phyloP scores from a whole-genome alignment of 805 yeast genomes.

The Saturnispora sekii region DNA sequence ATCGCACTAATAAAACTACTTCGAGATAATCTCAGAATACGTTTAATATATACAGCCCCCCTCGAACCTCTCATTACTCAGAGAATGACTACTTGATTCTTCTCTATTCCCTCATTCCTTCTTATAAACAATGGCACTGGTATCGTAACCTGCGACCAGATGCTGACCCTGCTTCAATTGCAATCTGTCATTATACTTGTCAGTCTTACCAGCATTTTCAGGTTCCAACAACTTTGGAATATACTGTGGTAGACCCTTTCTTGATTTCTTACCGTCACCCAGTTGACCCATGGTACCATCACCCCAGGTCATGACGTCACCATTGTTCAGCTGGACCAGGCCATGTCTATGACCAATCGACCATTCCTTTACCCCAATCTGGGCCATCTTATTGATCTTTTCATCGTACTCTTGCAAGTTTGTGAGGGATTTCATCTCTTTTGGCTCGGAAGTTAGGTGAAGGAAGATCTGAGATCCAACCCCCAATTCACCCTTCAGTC shows the following conservation, averaged over 20 bases:
- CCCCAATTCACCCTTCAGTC: constrained; percentile 81
- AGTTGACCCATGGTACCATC: constrained; percentile 74
- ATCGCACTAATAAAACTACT: no score
- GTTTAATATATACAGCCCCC: no score
- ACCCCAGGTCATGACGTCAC: constrained; percentile 75
- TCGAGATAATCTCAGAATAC: no score
- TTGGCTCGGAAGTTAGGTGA: constrained; percentile 65
- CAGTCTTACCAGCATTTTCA: constrained; percentile 1
- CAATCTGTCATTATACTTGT: background rate
- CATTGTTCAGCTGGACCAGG: constrained; percentile 48
- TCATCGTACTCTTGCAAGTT: constrained; percentile 50
- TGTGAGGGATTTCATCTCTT: constrained; percentile 40
- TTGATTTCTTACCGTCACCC: constrained; percentile 69
- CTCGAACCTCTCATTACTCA: background rate
- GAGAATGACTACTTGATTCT: background rate
- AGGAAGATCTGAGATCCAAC: constrained; percentile 47
- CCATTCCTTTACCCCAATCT: constrained; percentile 42
- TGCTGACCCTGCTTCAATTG: constrained; percentile 4
- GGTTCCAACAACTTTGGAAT: constrained; percentile 57
- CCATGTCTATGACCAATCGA: constrained; percentile 58
- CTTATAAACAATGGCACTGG: constrained; percentile 7
- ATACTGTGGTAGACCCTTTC: constrained; percentile 42
- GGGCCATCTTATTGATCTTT: constrained; percentile 28
- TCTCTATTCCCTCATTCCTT: background rate
- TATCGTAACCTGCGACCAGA: constrained; percentile 7